Base-by-base conservation (phyloP, 1,284 basidiomycete species). In the Heterobasidion occidentale region DNA sequence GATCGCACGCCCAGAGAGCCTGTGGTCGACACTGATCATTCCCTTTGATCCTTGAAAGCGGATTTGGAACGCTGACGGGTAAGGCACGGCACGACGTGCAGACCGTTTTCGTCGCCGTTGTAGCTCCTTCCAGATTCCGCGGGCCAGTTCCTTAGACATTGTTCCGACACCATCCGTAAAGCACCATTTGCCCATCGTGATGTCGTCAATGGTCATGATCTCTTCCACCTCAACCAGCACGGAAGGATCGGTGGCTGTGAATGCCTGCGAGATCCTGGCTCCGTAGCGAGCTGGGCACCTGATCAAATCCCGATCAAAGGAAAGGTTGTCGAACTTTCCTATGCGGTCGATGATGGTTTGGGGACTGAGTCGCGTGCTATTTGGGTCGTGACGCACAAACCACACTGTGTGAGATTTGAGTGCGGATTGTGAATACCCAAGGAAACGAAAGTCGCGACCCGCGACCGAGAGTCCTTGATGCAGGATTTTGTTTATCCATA, bases 161-260 rank as follows among this genome's bases (percentile, higher is more conserved):
- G 78, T 86, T 0, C 86, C 87, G 9, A 86, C 80, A 8, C 87
- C 87, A 61, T 89, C 86, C 0, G 86, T 88, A 65, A 86, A 86
- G 56, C 71, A 72, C 51, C 76, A 79, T 58, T 36, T 60, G 2
- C 62, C 63, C 38, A 11, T 5, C 38, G 7, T n/a, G 38, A 42
- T n/a, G 8, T n/a, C 38, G n/a, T 7, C 38, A 9, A 42, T 42
- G 6, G 12, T 11, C 38, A 76, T 55, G 9, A 88, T 74, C 60
- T 86, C 78, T 48, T 82, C 80, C 1, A 77, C 74, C 33, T 76
- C 70, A 12, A 84, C 72, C 19, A 73, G 63, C 12, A 85, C 71
- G 0, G 80, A 78, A 3, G 77, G 74, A 61, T 87, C 83, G 0
- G 87, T 90, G 0, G 87, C 77, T 1, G 87, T 89, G 66, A 90